Evolutionary conservation across 768 basidiomycete genomes (phyloP).

Genomic region (Pholiota molesta): DNA sequence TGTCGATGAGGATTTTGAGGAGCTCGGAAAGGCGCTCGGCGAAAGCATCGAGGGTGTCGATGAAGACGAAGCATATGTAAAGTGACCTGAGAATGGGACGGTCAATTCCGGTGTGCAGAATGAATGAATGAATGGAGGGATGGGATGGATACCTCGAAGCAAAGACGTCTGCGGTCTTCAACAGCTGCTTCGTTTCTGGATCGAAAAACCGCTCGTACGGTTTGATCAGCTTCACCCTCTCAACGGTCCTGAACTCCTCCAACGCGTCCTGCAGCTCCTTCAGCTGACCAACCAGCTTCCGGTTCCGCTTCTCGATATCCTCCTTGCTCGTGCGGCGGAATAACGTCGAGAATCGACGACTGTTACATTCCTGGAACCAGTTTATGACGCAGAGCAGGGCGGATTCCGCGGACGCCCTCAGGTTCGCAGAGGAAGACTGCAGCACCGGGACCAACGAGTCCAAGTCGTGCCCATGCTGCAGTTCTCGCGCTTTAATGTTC

Average conservation of each 20-base stretch:
- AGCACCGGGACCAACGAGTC: constrained; percentile 45
- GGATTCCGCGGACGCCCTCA: constrained; percentile 36
- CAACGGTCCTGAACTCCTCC: constrained; percentile 35
- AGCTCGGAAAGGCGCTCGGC: constrained; percentile 37
- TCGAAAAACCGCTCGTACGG: constrained; percentile 48
- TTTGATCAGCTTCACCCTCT: constrained; percentile 38
- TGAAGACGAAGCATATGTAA: constrained; percentile 49
- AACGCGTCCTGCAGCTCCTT: constrained; percentile 29
- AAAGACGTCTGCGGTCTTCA: constrained; percentile 35
- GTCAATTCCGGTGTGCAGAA: too few species aligned
- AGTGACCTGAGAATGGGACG: constrained; percentile 34
- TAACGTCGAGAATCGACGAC: constrained; percentile 35
- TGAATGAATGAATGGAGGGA: not conserved
- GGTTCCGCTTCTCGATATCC: constrained; percentile 28
- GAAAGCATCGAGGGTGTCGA: constrained; percentile 43
- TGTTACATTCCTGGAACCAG: constrained; percentile 42
- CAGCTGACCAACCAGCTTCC: constrained; percentile 26
- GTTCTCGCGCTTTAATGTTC: constrained; percentile 35
- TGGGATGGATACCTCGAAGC: constrained; percentile 35
- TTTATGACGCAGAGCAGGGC: constrained; percentile 24
- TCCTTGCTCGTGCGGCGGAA: constrained; percentile 26
- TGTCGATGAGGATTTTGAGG: constrained; percentile 32
- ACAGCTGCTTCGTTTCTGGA: constrained; percentile 32
- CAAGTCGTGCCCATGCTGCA: constrained; percentile 43
- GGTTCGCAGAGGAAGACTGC: constrained; percentile 33